Evolutionary conservation across 1,284 basidiomycete genomes (phyloP).

Genomic region (Ustilago vetiveriae): DNA sequence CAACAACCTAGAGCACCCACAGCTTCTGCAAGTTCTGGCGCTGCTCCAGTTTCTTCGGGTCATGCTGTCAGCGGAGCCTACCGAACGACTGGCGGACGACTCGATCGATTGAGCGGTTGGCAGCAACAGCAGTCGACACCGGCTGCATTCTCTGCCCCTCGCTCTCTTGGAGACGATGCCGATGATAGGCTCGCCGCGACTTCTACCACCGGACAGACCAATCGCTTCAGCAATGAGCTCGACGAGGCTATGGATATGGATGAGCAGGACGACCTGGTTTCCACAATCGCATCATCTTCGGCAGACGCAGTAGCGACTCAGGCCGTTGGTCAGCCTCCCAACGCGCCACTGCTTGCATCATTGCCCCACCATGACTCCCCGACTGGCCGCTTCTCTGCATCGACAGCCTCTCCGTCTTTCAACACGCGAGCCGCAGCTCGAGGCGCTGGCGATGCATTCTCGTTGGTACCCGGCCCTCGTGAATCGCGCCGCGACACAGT

Average conservation of each 20-base stretch:
- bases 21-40: conserved; percentile 8
- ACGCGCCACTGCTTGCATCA: conserved; percentile 26
- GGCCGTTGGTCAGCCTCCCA: conserved; percentile 24
- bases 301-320: not conserved
- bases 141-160: conserved; percentile 16
- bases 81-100: conserved; percentile 23
- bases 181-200: too few species aligned
- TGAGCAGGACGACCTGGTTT: conserved; percentile 14
- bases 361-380: conserved; percentile 41
- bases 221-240: conserved; percentile 1
- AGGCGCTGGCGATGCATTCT: conserved; percentile 1
- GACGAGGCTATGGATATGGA: conserved; percentile 51
- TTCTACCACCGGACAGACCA: not conserved
- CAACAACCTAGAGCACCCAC: conserved; percentile 1
- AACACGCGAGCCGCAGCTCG: conserved; percentile 1
- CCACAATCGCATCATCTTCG: conserved; percentile 13
- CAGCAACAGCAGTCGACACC: conserved; percentile 16
- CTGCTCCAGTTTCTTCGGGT: not conserved
- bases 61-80: conserved; percentile 29
- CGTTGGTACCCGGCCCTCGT: conserved; percentile 29
- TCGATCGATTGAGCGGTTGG: conserved; percentile 47
- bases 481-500: conserved; percentile 5
- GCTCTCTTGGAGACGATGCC: too few species aligned
- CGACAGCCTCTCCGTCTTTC: conserved; percentile 12
- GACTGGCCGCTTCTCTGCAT: conserved; percentile 39